phyloP scores from a whole-genome alignment of 1,139 yeast genomes.

The Nakaseomyces kungkrabaensis region DNA sequence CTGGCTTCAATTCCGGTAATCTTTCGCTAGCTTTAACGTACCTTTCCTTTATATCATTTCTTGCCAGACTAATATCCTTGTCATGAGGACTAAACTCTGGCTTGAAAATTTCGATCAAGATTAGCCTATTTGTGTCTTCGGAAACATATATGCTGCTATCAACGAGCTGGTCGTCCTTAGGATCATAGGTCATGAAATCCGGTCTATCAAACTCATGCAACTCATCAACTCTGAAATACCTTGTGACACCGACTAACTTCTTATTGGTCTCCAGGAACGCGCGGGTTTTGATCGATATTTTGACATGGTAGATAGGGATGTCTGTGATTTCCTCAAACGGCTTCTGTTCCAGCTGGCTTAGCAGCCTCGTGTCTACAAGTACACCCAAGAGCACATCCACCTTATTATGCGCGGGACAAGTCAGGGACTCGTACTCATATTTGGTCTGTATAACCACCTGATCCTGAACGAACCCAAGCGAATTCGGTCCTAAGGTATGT shows the following conservation, averaged over 20 bases:
- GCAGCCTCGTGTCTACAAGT: conserved; percentile 13
- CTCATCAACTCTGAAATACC: conserved; percentile 28
- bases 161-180: conserved; percentile 17
- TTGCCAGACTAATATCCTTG: conserved; percentile 30
- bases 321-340: conserved; percentile 16
- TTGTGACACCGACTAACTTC: conserved; percentile 25
- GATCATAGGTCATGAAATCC: conserved; percentile 26
- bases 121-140: conserved; percentile 33
- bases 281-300: conserved; percentile 30
- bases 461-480: conserved; percentile 23
- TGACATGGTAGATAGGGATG: conserved; percentile 30
- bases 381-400: conserved; percentile 24
- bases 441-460: conserved; percentile 24
- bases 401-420: conserved; percentile 23
- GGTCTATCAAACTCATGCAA: conserved; percentile 31
- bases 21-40: conserved; percentile 27
- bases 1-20: conserved; percentile 20
- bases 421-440: conserved; percentile 22
- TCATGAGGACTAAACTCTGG: conserved; percentile 34
- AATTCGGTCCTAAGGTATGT: conserved; percentile 14
- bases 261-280: conserved; percentile 17
- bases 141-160: conserved; percentile 40
- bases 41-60: conserved; percentile 33
- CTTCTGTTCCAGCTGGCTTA: conserved; percentile 3
- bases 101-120: conserved; percentile 36